Base-by-base conservation (phyloP, 192 early-diverging fungal genomes). In the Coemansia sp. region DNA sequence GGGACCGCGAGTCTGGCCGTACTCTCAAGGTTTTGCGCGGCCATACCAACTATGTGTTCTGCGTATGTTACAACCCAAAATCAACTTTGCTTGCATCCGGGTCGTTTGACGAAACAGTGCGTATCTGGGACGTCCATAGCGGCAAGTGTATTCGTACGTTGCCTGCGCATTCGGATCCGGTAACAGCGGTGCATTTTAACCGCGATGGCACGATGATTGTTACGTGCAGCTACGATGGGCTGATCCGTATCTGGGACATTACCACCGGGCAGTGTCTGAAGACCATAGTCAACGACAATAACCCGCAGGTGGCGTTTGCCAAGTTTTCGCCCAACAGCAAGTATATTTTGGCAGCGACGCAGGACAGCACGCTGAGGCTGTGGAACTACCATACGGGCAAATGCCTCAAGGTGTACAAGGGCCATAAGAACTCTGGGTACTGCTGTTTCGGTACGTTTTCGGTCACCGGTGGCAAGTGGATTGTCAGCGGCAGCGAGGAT, bases 311-410 rank as follows among this genome's bases (percentile, higher is more conserved):
- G 88, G 95, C 94, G 7, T 97, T 94, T 86, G 96, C 96, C 14
- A 96, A 96, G 76, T 99, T 99, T 75, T 98, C 96, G 36, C 98
- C 98, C 39, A 99, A 99, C 78, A 94, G 96, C 63, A 98, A 98
- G 85, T 99, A 95, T 73, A 95, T 99, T 67, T 85, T 99, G 45
- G 95, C 98, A 8, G 90, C 94, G 8, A 96, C 95, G 9, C 87
- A 94, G 58, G 96, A 99, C 86, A 94, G 88, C 71, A 97, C 94
- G 33, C 80, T 99, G 56, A 89, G 95, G 11, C 87, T 99, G 54
- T 99, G 98, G 98, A 92, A 90, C 79, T 85, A 94, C 74, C 91
- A 94, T 34, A 93, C 90, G 28, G 94, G 93, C 38, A 98, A 98
- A 73, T 98, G 95, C 64, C 79, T 99, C n/a, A 98, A 98, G 80